A percentile compares a stretch with the other conserved stretches of the same genome.
Conservation (phyloP, 345 rosid species). For the Eucalyptus brandiana region DNA sequence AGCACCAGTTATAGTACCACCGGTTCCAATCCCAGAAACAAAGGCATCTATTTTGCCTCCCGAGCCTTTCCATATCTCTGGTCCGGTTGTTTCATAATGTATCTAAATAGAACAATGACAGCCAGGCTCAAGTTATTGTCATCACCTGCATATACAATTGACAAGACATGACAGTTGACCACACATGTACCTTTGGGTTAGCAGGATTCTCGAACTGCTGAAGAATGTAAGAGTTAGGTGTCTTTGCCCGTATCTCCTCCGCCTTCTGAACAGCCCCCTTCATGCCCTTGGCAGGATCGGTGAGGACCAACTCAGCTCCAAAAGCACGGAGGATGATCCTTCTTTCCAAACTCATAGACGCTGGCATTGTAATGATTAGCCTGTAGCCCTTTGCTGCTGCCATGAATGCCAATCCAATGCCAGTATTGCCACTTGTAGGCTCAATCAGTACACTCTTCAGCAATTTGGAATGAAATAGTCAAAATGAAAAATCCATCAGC, state of each 20-base stretch:
- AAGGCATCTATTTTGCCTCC: slow-evolving; percentile 75
- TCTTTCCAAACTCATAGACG: slow-evolving; percentile 88
- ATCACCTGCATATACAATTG: neutral
- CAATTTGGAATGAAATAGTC: neutral
- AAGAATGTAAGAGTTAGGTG: slow-evolving; percentile 75
- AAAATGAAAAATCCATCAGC: neutral
- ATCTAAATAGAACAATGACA: slow-evolving; percentile 19
- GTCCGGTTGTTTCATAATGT: slow-evolving; percentile 92
- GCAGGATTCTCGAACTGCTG: slow-evolving; percentile 92
- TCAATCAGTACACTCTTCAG: slow-evolving; percentile 75
- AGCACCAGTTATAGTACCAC: slow-evolving; percentile 85
- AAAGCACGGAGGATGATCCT: slow-evolving; percentile 88
- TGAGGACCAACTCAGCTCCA: slow-evolving; percentile 80
- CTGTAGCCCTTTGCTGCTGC: slow-evolving; percentile 84
- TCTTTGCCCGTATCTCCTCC: slow-evolving; percentile 65
- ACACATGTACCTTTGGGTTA: slow-evolving; percentile 62
- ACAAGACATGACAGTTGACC: neutral
- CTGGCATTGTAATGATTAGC: slow-evolving; percentile 88
- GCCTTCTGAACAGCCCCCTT: slow-evolving; percentile 95
- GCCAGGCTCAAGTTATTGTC: neutral
- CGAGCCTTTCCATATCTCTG: slow-evolving; percentile 84
- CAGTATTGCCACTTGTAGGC: slow-evolving; percentile 97
- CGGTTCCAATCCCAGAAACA: slow-evolving; percentile 93
- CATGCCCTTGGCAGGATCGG: slow-evolving; percentile 88
- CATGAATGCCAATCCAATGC: slow-evolving; percentile 85